phyloP scores from a whole-genome alignment of 352 stramenopile genomes.

The Thalassiosira mediterranea region DNA sequence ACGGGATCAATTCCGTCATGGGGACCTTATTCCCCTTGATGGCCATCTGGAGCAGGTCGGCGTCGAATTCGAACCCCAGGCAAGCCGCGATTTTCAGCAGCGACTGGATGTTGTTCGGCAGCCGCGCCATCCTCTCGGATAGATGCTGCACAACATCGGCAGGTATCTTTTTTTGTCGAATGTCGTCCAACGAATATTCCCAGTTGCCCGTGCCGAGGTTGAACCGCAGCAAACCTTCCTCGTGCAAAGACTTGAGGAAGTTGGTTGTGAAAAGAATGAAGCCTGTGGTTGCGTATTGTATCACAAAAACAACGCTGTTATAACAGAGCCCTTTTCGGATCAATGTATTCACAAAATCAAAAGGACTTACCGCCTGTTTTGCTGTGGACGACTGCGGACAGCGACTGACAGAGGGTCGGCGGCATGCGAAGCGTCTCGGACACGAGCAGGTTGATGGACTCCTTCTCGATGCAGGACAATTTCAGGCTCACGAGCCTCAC shows the following conservation, averaged over 20 bases:
- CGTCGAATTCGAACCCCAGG: slow-evolving; percentile 23
- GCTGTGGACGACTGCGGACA: background rate
- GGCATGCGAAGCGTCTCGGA: slow-evolving; percentile 4
- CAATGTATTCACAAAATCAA: too few species aligned
- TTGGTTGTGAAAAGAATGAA: slow-evolving; percentile 23
- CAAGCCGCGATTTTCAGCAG: slow-evolving; percentile 28
- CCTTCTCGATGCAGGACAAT: slow-evolving; percentile 8
- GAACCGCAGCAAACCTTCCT: slow-evolving; percentile 30
- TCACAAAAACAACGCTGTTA: too few species aligned
- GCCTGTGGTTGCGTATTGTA: too few species aligned
- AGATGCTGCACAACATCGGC: slow-evolving; percentile 22
- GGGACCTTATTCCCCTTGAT: slow-evolving; percentile 4
- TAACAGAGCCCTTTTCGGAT: too few species aligned
- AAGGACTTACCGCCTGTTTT: slow-evolving; percentile 2
- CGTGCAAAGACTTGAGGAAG: slow-evolving; percentile 36
- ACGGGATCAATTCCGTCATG: slow-evolving; percentile 13
- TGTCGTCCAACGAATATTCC: slow-evolving; percentile 19
- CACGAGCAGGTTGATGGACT: background rate
- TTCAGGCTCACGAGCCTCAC: background rate
- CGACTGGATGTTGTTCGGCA: slow-evolving; percentile 8
- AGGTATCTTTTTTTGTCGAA: slow-evolving; percentile 26
- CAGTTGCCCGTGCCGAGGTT: slow-evolving; percentile 14
- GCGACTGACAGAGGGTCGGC: background rate
- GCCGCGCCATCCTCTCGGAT: slow-evolving; percentile 16
- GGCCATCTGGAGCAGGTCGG: slow-evolving; percentile 3